Evolutionary conservation across 257 asterid genomes (phyloP), one percentile per base, ranked within the genome.

Genomic region (Solanum piurae): DNA sequence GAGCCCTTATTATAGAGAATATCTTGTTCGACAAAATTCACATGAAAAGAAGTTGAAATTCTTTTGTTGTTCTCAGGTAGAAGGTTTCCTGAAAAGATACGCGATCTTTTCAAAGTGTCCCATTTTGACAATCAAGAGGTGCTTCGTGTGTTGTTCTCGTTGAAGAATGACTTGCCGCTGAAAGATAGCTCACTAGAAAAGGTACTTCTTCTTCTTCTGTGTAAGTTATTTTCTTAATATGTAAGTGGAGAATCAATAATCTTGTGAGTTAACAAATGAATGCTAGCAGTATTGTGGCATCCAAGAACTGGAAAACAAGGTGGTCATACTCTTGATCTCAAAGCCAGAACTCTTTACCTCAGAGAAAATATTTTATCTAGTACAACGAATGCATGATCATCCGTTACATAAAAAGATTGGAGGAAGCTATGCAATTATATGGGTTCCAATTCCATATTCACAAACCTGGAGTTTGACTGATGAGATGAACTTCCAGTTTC

Each of bases 261-360:
- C 66, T 38, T 38, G 29, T 76, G 34, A 76, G 58, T 74, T 37
- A 21, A 76, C 83, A 76, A 31, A 11, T 76, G 34, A 76, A 76
- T 23, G 55, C 55, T 58, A 58, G 69, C 29, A 94, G 98, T 88
- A 44, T 44, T 79, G 49, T 84, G 91, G 91, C 87, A 91, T 92
- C 83, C 66, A 52, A 79, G 94, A 95, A 69, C 90, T 95, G 89
- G 92, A 91, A 92, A 84, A 88, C 87, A 95, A 95, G 92, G 91
- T 90, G 88, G 95, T 95, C n/a, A 87, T 95, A 69, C 91, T 95
- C 86, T 91, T 95, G 91, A 89, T 95, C 83, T 90, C 98, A 76
- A 93, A 90, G 77, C 98, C 95, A 5, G 92, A 93, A 16, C 89
- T 94, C 36, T 89, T 95, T 44, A 89, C 96, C 0, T 7, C 93